Conservation (phyloP, 2,329 filamentous ascomycete genomes). For the Chrysoporthe puriensis region DNA sequence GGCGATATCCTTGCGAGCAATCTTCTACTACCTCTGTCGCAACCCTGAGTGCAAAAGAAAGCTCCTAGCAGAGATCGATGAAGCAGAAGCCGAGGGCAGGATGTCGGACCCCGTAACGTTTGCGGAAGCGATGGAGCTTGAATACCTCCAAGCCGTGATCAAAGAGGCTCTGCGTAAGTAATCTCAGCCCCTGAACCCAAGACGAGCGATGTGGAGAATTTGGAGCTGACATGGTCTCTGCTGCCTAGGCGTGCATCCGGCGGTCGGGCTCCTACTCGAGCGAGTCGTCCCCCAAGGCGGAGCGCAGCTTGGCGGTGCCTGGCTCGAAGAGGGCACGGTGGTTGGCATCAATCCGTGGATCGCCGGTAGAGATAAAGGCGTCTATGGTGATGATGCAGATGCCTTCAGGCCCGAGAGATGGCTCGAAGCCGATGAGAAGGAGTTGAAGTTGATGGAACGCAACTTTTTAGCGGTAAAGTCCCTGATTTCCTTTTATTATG, state of each 20-base stretch:
- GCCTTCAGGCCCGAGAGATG: slow-evolving; percentile 54
- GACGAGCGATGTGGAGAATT: slow-evolving; percentile 13
- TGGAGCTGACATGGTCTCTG: background rate
- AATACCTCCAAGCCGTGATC: slow-evolving; percentile 53
- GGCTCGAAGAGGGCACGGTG: slow-evolving; percentile 49
- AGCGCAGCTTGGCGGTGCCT: slow-evolving; percentile 41
- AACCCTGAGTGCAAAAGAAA: slow-evolving; percentile 45
- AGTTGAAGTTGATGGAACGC: slow-evolving; percentile 38
- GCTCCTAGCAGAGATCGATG: slow-evolving; percentile 48
- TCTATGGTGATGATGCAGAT: slow-evolving; percentile 45
- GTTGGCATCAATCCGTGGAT: slow-evolving; percentile 48
- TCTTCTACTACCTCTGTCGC: slow-evolving; percentile 50
- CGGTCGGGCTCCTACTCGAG: slow-evolving; percentile 42
- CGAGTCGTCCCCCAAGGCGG: slow-evolving; percentile 42
- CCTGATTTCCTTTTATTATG: no score
- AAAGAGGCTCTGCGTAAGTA: slow-evolving; percentile 48
- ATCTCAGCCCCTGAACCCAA: slow-evolving; percentile 19
- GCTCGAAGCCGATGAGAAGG: slow-evolving; percentile 43
- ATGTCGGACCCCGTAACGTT: slow-evolving; percentile 40
- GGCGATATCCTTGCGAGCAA: slow-evolving; percentile 49
- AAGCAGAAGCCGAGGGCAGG: slow-evolving; percentile 37
- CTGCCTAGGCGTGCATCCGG: slow-evolving; percentile 41
- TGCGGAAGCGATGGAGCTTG: slow-evolving; percentile 43
- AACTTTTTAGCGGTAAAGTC: slow-evolving; percentile 24
- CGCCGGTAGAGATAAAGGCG: slow-evolving; percentile 40